Evolutionary conservation across 108 stramenopile species (phyloP), one percentile per base, ranked within the genome.

Genomic region (Skeletonema tropicum): DNA sequence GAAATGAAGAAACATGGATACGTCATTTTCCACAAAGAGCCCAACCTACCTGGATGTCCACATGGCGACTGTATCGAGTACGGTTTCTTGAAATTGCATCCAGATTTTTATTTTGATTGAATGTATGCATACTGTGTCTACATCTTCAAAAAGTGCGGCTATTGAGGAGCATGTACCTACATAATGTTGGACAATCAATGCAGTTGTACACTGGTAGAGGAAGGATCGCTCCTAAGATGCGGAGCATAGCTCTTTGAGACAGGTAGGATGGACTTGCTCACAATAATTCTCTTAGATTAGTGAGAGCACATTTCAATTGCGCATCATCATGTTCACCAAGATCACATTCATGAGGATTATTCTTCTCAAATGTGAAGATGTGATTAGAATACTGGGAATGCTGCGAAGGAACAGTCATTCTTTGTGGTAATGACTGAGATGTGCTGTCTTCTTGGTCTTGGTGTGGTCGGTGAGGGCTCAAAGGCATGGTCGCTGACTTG

Each of bases 1-100:
- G 15, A 45, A 45, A 45, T 45, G 42, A 45, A 45, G 42, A n/a
- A 45, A 45, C 15, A 15, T 3, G 42, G 42, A 45, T 45, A 45
- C 4, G 70, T 75, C 13, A 71, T 76, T 3, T 77, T 72, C 36
- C 58, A 64, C 61, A 82, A 82, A 31, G 81, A 82, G 65, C 25
- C 70, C 39, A 82, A 82, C 19, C 46, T 69, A 49, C 26, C 42
- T n/a, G 42, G 42, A n/a, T 45, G 42, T 45, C 42, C 42, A 15
- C 14, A 4, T 15, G 42, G 42, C 3, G 42, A 45, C 15, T 45
- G 42, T 45, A 45, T 45, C 11, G 42, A 45, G 3, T 45, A 45
- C 5, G 42, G 42, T 1, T 45, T 45, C 42, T 5, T 45, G 3
- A 45, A 45, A n/a, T 45, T 45, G 42, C 42, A 45, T 45, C 42